Evolutionary conservation across 768 basidiomycete species (phyloP).

Genomic region (Auricularia heimuer): DNA sequence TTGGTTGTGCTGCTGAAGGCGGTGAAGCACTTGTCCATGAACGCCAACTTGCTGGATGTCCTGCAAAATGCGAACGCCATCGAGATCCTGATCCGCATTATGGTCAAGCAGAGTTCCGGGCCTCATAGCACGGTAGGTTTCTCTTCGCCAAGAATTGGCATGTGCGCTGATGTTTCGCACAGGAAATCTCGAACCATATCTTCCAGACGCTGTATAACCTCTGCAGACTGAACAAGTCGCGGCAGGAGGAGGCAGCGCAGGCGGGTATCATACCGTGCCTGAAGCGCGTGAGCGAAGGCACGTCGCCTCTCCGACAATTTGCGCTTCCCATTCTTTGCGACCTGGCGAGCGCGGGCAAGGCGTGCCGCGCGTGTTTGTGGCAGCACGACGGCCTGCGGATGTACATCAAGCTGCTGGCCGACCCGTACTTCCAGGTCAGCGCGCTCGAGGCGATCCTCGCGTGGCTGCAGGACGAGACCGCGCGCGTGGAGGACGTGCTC

Average conservation of each 20-base stretch:
- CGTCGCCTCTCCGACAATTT: conserved; percentile 92
- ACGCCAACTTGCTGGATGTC: conserved; percentile 77
- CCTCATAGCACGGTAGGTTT: conserved; percentile 61
- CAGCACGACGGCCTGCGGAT: conserved; percentile 81
- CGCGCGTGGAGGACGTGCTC: conserved; percentile 84
- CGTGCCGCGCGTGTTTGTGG: conserved; percentile 82
- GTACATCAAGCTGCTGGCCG: conserved; percentile 69
- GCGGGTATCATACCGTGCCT: conserved; percentile 90
- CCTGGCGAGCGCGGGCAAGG: conserved; percentile 89
- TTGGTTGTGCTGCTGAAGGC: conserved; percentile 87
- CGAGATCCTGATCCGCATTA: conserved; percentile 76
- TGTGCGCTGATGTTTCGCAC: not conserved
- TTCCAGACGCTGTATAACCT: conserved; percentile 98
- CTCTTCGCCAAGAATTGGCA: not conserved
- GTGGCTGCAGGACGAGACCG: conserved; percentile 94
- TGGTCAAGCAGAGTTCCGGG: conserved; percentile 72
- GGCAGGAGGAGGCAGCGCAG: conserved; percentile 95
- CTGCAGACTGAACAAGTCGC: conserved; percentile 84
- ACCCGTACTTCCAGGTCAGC: conserved; percentile 87
- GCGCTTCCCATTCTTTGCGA: conserved; percentile 96
- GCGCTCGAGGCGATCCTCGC: conserved; percentile 84
- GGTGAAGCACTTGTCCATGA: conserved; percentile 94
- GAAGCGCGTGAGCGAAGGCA: conserved; percentile 77
- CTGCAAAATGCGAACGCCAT: conserved; percentile 94
- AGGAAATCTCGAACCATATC: conserved; percentile 97